A percentile compares a stretch with the other conserved stretches of the same genome.
Evolutionary conservation across 176 grass and related monocot species (phyloP).

Genomic region (Triticum timopheevii): DNA sequence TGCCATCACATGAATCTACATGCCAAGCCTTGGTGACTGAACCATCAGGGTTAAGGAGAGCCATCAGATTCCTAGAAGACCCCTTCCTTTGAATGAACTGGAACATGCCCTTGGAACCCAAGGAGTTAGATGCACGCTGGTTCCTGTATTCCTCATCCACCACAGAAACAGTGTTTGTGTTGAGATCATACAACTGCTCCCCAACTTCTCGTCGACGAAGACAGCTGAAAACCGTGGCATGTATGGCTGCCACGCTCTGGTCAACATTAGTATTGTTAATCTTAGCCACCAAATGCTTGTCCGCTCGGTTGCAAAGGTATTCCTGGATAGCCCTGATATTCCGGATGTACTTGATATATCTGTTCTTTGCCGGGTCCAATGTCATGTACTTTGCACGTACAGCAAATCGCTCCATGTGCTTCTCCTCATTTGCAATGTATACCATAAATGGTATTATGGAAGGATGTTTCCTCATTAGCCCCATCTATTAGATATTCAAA

Average conservation of each 20-base stretch:
- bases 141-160: constrained; percentile 82
- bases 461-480: constrained; percentile 96
- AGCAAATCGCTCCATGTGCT: constrained; percentile 90
- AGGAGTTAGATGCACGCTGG: constrained; percentile 74
- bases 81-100: constrained; percentile 89
- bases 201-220: constrained; percentile 61
- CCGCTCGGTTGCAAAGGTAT: constrained; percentile 79
- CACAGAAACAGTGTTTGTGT: constrained; percentile 64
- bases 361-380: constrained; percentile 85
- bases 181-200: constrained; percentile 73
- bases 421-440: constrained; percentile 91
- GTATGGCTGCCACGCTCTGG: constrained; percentile 81
- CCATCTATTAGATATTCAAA: constrained; percentile 65
- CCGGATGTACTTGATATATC: constrained; percentile 90
- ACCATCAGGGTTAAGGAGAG: constrained; percentile 85
- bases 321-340: constrained; percentile 93
- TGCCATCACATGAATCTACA: constrained; percentile 40
- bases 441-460: constrained; percentile 99
- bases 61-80: constrained; percentile 83
- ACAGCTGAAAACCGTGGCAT: constrained; percentile 87
- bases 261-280: constrained; percentile 99
- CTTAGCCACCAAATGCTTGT: constrained; percentile 94
- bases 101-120: constrained; percentile 93
- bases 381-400: constrained; percentile 99
- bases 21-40: constrained; percentile 94